Base-by-base conservation (phyloP, 257 asterid species). In the Penstemon eatonii region DNA sequence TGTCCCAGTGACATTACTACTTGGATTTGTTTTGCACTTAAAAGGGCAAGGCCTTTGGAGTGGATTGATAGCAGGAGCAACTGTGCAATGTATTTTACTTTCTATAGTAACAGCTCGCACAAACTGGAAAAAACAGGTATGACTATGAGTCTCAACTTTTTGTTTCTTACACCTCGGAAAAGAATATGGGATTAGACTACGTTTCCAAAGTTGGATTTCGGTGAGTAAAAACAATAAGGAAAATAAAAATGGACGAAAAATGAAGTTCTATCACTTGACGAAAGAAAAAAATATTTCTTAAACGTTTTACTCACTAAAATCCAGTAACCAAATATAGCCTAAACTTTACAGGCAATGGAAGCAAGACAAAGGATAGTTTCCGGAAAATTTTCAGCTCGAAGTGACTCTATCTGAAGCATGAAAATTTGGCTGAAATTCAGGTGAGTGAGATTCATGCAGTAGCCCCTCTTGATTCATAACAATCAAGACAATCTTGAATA, bases 1-100 rank as follows among this genome's bases (percentile, higher is more conserved):
- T 38, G 76, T 92, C 43, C 98, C 97, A 0, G 76, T 80, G 2
- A 86, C 95, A 0, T 71, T 90, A 12, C 55, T 90, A 4, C 75
- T 89, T 5, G 98, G 97, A 40, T 89, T 92, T 71, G 88, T 79
- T n/a, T 42, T 73, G 54, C 78, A 80, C 56, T 53, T 89, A 8
- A 75, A 77, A 58, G 97, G 93, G 45, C 65, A 74, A 72, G 98
- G 98, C 6, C 84, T 90, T 33, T 90, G 97, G 97, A 71, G 81
- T 65, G 98, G 98, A 66, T 74, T 92, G 55, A 69, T 85, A 5
- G 85, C 83, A 3, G 96, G 98, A 60, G 67, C 95, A 0, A 50
- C 79, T 0, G 87, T 85, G 56, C 96, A 90, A 65, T 60, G 86
- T 45, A 10, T 75, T 15, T 51, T 76, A 12, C 78, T 92, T 47